phyloP scores from a whole-genome alignment of 306 rosid species.

The Castanea crenata region DNA sequence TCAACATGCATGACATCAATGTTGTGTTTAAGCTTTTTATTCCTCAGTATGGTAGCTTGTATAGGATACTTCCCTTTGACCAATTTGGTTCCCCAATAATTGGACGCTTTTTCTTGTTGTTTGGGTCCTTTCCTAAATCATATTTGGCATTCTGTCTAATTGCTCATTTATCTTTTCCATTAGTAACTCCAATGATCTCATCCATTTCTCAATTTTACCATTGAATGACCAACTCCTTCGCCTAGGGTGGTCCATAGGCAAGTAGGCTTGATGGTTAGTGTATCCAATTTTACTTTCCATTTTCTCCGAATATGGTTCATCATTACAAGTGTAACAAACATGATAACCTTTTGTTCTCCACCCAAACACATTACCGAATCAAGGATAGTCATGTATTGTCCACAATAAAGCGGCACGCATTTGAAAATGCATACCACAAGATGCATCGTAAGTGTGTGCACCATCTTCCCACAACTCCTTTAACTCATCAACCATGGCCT shows the following conservation, averaged over 20 bases:
- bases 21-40: background rate
- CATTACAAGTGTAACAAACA: no score
- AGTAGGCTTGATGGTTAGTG: background rate
- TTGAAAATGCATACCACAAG: background rate
- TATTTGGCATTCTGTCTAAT: no score
- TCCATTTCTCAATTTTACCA: background rate
- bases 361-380: no score
- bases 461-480: background rate
- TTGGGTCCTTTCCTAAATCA: no score
- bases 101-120: no score
- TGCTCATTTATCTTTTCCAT: no score
- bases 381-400: no score
- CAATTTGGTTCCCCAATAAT: background rate
- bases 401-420: no score
- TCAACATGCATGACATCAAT: constrained; percentile 6
- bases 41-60: background rate
- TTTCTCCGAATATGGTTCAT: no score
- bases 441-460: background rate
- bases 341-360: no score
- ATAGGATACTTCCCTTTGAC: background rate
- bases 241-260: background rate
- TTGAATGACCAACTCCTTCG: background rate
- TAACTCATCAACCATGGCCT: background rate
- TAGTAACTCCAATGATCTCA: background rate
- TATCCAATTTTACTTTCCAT: background rate